phyloP scores from a whole-genome alignment of 441 rosid genomes.

The Capsella rubella region DNA sequence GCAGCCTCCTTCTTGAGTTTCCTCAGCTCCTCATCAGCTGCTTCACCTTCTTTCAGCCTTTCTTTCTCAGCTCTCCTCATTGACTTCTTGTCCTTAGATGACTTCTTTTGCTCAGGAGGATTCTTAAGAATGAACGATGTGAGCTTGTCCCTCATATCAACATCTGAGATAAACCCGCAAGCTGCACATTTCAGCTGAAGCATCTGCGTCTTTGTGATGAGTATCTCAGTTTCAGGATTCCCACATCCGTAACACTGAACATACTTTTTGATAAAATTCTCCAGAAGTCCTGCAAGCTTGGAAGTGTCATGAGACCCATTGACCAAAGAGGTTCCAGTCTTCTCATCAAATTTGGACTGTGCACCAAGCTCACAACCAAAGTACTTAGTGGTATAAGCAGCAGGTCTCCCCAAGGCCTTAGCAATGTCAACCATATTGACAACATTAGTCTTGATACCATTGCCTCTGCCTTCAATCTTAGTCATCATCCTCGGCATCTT shows the following conservation, averaged over 20 bases:
- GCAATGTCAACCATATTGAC: slow-evolving; percentile 98
- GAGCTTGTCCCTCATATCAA: slow-evolving; percentile 95
- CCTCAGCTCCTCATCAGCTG: slow-evolving; percentile 70
- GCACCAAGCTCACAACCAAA: slow-evolving; percentile 99
- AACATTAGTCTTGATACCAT: slow-evolving; percentile 92
- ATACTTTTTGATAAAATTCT: slow-evolving; percentile 92
- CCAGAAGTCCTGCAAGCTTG: slow-evolving; percentile 83
- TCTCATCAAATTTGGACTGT: slow-evolving; percentile 69
- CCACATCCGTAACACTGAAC: slow-evolving; percentile 97
- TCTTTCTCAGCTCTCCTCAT: slow-evolving; percentile 81
- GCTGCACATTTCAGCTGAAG: slow-evolving; percentile 71
- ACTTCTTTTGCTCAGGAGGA: slow-evolving; percentile 83
- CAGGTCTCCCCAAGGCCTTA: slow-evolving; percentile 90
- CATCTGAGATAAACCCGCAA: slow-evolving; percentile 57
- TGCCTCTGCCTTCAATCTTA: slow-evolving; percentile 94
- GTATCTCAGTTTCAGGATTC: slow-evolving; percentile 92
- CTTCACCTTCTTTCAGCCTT: slow-evolving; percentile 70
- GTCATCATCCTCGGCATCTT: slow-evolving; percentile 97
- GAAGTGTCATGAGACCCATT: slow-evolving; percentile 89
- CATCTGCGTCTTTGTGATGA: slow-evolving; percentile 87
- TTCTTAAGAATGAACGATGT: slow-evolving; percentile 83
- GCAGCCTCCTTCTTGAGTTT: slow-evolving; percentile 58
- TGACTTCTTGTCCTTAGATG: slow-evolving; percentile 70
- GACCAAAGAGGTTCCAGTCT: slow-evolving; percentile 58
- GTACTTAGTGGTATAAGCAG: slow-evolving; percentile 85